Base-by-base conservation (phyloP, 75 land plant species). In the Sequoia sempervirens region DNA sequence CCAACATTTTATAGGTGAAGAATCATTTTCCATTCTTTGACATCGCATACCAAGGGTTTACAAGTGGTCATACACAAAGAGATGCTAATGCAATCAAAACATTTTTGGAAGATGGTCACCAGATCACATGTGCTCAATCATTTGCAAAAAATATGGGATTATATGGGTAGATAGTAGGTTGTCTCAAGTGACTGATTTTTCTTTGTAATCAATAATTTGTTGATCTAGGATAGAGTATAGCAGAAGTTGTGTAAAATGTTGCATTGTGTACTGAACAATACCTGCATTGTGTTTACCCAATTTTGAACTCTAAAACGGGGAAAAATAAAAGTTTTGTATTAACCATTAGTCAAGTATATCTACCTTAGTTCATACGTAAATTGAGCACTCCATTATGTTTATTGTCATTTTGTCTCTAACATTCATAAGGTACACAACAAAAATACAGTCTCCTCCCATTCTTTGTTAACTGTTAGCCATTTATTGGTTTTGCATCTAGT, bases 41-140 rank as follows among this genome's bases (percentile, higher is more conserved):
- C 89, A 95, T 95, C 96, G 99, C 99, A 84, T 96, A 95, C 82
- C 99, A 97, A 91, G 99, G 99, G 45, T 97, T 97, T 89, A 97
- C 98, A 32, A 97, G 98, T 85, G 97, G 99, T 83, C 92, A 93
- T 80, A 90, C 92, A 23, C 92, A 95, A 26, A 88, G 84, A 86
- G 99, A 97, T 90, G 94, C 97, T 3, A 90, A 92, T 79, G 91
- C 99, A 50, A 93, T 97, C 83, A 82, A 92, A 40, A 94, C 94
- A 54, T 97, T 97, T 75, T 84, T 95, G 47, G 92, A 95, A 45
- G 98, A 95, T 89, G 99, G 99, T 26, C 96, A 94, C 81, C 84
- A 88, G 50, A 85, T 95, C 87, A 95, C 92, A 75, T 89, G 93
- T 87, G 94, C 98, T 37, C 99, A 97, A 76, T 95, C 97, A 40